Evolutionary conservation across 306 rosid genomes (phyloP), one percentile per base, ranked within the genome.

Genomic region (Castanea crenata): DNA sequence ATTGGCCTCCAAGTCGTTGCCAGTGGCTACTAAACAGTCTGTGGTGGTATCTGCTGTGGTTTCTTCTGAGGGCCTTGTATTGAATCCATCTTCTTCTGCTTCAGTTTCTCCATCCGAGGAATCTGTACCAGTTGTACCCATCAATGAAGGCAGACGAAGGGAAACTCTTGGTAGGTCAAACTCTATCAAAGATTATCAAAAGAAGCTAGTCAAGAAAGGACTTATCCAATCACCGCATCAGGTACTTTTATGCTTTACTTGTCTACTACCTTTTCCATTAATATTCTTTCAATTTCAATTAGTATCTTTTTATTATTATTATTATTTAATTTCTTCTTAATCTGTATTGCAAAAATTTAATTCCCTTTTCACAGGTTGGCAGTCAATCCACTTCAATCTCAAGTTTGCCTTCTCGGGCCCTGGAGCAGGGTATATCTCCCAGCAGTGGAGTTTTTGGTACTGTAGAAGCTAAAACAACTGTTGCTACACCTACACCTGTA

Each of bases 141-240:
- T 57, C 77, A 80, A 76, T 82, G 94, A 93, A 77, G 81, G 83
- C 56, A 88, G 84, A 65, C 76, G 52, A 65, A 81, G 77, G 74
- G 97, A 93, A 80, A 79, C 85, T 34, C 81, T 90, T 76, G 81
- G 83, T 18, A 86, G 83, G 78, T 88, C 97, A 12, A 88, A 88
- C 87, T 87, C 92, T 70, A 74, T 86, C 58, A 88, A 86, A 79
- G 97, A 96, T 78, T 85, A 87, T 79, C 89, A 85, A 77, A 94
- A 85, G 76, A 86, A 88, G 75, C 23, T 82, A 29, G 86, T 77
- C 77, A 90, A 82, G 86, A 86, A 87, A 86, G 96, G 86, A 51
- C 35, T 15, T 71, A n/a, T 44, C 56, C 93, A 86, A 79, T 57
- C 80, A 20, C 89, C 82, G 72, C 85, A 82, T 82, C 91, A 93